phyloP scores from a whole-genome alignment of 305 asterid species.

The Solanum hybrid region DNA sequence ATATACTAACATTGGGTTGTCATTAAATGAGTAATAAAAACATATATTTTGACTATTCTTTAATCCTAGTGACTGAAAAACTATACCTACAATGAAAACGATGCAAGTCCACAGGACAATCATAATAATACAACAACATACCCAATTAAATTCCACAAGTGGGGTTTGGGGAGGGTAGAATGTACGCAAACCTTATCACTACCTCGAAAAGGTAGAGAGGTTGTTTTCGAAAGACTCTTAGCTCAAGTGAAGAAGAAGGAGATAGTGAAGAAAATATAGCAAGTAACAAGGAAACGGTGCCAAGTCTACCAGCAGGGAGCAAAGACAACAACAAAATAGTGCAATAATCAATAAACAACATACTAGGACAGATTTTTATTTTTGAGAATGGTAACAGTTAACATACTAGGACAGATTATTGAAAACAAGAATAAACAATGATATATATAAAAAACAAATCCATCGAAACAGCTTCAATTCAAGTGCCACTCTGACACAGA shows the following conservation, averaged over 20 bases:
- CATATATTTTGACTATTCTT: neutral
- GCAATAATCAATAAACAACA: neutral
- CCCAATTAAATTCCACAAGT: neutral
- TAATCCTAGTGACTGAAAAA: neutral
- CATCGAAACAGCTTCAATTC: neutral
- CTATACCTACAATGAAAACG: neutral
- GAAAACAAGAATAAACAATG: neutral
- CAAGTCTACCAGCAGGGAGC: neutral
- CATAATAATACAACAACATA: neutral
- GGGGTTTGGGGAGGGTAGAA: neutral
- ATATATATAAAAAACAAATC: neutral
- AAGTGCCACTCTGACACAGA: neutral
- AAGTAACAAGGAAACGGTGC: neutral
- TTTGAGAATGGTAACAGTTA: too few species aligned
- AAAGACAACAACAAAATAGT: neutral
- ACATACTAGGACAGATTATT: neutral
- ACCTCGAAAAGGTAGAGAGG: neutral
- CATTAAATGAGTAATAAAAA: neutral
- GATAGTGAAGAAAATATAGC: neutral
- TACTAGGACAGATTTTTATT: neutral
- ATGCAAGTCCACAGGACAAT: neutral
- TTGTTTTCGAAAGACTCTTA: too few species aligned
- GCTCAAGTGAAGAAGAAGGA: too few species aligned
- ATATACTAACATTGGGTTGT: neutral
- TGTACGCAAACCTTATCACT: neutral